phyloP scores from a whole-genome alignment of 2,329 filamentous ascomycete genomes.

The Stemphylium beticola region DNA sequence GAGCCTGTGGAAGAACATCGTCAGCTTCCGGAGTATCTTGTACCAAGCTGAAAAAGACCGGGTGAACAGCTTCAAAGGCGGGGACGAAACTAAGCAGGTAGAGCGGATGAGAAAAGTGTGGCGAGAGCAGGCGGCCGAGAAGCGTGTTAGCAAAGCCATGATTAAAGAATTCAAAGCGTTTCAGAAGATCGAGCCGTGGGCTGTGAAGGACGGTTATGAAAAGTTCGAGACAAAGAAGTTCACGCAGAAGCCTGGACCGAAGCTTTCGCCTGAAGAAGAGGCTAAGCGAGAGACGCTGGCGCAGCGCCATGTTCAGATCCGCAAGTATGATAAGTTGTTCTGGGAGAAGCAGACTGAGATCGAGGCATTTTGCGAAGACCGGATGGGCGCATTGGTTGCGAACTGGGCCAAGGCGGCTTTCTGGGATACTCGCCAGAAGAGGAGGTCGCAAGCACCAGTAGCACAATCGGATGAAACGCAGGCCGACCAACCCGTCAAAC shows the following conservation, averaged over 20 bases:
- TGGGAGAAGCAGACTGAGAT: neutral
- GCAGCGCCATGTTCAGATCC: neutral
- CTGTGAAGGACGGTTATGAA: too few species aligned
- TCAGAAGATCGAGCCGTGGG: neutral
- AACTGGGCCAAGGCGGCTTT: neutral
- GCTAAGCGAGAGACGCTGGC: neutral
- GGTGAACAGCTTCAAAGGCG: neutral
- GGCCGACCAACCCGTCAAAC: neutral
- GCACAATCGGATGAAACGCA: too few species aligned
- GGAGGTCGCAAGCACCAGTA: rapidly evolving
- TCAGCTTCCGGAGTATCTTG: neutral
- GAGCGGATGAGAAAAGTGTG: neutral
- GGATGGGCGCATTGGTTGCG: neutral
- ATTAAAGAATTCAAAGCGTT: neutral
- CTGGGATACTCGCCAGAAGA: neutral
- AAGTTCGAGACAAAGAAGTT: neutral
- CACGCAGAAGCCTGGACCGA: neutral
- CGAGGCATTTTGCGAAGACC: neutral
- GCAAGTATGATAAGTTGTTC: neutral
- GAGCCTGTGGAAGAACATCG: neutral
- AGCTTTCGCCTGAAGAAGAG: neutral
- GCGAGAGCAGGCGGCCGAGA: neutral
- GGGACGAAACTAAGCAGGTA: neutral
- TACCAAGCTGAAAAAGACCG: neutral
- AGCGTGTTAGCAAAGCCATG: neutral